Evolutionary conservation across 2,329 filamentous ascomycete genomes (phyloP).

Genomic region (Grosmannia penicillata): DNA sequence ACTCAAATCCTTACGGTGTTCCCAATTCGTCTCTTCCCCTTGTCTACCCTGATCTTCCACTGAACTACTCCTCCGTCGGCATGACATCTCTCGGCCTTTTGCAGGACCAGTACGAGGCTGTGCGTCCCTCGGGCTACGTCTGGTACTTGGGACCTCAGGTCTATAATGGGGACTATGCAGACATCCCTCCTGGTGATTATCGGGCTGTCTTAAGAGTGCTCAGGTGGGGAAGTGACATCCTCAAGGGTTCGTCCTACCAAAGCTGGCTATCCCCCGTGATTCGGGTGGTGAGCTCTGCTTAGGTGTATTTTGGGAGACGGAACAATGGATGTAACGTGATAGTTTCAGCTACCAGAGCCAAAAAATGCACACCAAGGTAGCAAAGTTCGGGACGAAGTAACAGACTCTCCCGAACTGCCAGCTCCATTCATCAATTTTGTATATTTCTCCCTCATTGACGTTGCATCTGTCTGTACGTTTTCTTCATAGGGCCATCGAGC

Average conservation of each 20-base stretch:
- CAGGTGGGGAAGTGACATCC: background rate
- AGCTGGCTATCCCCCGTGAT: conserved; percentile 1
- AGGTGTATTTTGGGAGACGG: background rate
- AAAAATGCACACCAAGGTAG: too few species aligned
- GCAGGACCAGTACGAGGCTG: background rate
- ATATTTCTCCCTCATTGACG: too few species aligned
- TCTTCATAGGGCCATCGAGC: too few species aligned
- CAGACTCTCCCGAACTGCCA: too few species aligned
- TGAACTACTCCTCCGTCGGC: background rate
- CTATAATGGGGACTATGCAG: background rate
- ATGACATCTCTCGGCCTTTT: background rate
- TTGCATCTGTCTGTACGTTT: too few species aligned
- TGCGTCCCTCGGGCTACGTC: background rate
- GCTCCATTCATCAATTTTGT: too few species aligned
- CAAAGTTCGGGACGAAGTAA: too few species aligned
- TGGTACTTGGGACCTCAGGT: background rate
- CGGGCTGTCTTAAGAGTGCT: background rate
- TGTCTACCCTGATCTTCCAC: background rate
- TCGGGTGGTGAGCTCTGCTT: background rate
- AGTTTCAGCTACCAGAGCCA: too few species aligned
- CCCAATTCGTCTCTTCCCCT: background rate
- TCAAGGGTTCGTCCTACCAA: background rate
- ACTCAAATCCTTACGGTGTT: background rate
- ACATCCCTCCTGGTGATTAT: background rate
- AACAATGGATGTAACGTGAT: background rate